Percentiles rank a stretch among this genome's conserved stretches.
phyloP scores from a whole-genome alignment of 2,329 filamentous ascomycete species.

The Fusarium verrucosum region DNA sequence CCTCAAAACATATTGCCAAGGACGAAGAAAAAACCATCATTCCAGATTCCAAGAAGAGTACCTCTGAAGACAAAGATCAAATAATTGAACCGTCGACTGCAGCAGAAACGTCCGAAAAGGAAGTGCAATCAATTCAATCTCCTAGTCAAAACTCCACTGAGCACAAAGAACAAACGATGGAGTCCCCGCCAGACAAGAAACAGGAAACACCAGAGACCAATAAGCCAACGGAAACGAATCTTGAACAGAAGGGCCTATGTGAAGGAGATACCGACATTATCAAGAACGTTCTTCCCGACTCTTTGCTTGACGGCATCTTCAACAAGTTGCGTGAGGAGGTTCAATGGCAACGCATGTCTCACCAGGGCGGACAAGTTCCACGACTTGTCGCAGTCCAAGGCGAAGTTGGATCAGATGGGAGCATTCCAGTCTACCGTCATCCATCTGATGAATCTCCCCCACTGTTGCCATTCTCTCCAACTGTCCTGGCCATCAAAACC shows the following conservation, averaged over 20 bases:
- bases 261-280: slow-evolving; percentile 84
- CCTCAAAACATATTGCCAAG: not conserved
- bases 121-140: not conserved
- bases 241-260: slow-evolving; percentile 67
- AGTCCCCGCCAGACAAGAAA: not conserved
- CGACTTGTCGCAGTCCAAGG: slow-evolving; percentile 92
- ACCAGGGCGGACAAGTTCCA: slow-evolving; percentile 90
- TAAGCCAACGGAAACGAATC: not conserved
- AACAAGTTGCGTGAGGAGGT: slow-evolving; percentile 77
- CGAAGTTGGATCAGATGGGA: slow-evolving; percentile 71
- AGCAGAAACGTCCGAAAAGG: not conserved
- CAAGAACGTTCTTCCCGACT: slow-evolving; percentile 70
- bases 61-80: slow-evolving; percentile 1
- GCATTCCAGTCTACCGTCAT: slow-evolving; percentile 91
- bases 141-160: not conserved
- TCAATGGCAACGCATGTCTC: slow-evolving; percentile 90
- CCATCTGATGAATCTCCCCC: slow-evolving; percentile 88
- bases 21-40: not conserved
- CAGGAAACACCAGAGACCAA: slow-evolving; percentile 14
- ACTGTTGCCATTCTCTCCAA: slow-evolving; percentile 77
- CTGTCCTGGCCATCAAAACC: slow-evolving; percentile 73
- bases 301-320: slow-evolving; percentile 70
- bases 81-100: not conserved
- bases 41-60: not conserved
- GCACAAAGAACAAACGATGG: not conserved